Base-by-base conservation (phyloP, 305 asterid genomes). In the Fraxinus angustifolia region DNA sequence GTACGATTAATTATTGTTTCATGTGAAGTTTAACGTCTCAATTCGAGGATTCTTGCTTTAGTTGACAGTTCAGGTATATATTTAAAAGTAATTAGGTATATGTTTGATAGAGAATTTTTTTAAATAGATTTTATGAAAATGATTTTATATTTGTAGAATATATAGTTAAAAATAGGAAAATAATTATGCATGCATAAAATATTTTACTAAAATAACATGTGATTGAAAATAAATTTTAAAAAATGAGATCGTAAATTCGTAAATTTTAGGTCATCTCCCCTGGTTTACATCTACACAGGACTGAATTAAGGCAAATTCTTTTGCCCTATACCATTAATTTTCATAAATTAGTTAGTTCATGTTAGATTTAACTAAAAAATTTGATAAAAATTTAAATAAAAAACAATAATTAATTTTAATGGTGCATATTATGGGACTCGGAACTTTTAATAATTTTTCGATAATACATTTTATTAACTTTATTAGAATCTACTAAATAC, bases 21-120 rank as follows among this genome's bases (percentile, higher is more conserved):
- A 48, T 78, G 88, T 78, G 86, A 68, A n/a, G 30, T 21, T 81
- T 78, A 72, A 77, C 77, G 81, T 78, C 60, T 78, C 81, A 50
- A 50, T 87, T 70, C 19, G 80, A 86, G 81, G 84, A 78, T 85
- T 78, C 12, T 42, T 17, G 21, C 6, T 17, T 4, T 19, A 17
- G 31, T 19, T 58, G 30, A 1, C 0, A 58, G 70, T 28, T 28
- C 30, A 28, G 30, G 1, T 28, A 28, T 28, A 3, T 60, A 10
- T 12, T 19, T 58, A 50, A 50, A 16, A 53, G 65, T 50, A 50
- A n/a, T 48, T 4, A 48, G 60, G 6, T 16, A 1, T 14, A 45
- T 12, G 6, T 12, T 45, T 40, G 50, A 42, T 11, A 45, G 6
- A 3, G 56, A 3, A 30, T 30, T 45, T 45, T 48, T 48, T 8